phyloP scores from a whole-genome alignment of 2,329 filamentous ascomycete species.

The Hymenoscyphus fraxineus region DNA sequence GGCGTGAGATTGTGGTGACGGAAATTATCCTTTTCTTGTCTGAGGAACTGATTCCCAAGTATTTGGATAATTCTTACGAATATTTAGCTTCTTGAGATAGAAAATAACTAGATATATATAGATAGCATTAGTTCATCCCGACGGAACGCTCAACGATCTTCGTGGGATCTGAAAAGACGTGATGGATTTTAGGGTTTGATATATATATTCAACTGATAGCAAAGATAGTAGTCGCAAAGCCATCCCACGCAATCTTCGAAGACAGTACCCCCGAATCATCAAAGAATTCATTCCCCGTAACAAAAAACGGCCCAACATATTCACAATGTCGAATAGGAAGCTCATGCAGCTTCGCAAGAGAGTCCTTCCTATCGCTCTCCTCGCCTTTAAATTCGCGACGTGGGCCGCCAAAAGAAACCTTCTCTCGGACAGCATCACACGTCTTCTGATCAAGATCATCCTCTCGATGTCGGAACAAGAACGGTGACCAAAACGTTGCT shows the following conservation, averaged over 20 bases:
- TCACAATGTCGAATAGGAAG: background rate
- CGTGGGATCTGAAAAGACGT: background rate
- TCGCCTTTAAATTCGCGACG: background rate
- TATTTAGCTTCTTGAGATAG: no score
- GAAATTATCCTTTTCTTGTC: no score
- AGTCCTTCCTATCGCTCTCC: background rate
- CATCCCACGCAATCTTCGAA: background rate
- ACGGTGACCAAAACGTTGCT: background rate
- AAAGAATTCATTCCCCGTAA: background rate
- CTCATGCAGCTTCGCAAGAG: background rate
- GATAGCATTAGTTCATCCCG: no score
- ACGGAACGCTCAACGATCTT: no score
- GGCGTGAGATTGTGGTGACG: background rate
- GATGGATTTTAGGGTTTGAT: background rate
- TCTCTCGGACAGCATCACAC: background rate
- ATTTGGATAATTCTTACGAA: no score
- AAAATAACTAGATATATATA: no score
- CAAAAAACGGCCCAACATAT: background rate
- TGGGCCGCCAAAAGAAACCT: background rate
- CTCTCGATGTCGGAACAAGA: background rate
- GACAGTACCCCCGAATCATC: background rate
- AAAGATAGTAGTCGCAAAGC: constrained; percentile 1
- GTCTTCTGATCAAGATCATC: background rate
- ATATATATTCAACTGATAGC: background rate
- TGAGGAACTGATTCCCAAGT: no score